Evolutionary conservation across 768 basidiomycete genomes (phyloP).

Genomic region (Tylopilus vinaceipallidus): DNA sequence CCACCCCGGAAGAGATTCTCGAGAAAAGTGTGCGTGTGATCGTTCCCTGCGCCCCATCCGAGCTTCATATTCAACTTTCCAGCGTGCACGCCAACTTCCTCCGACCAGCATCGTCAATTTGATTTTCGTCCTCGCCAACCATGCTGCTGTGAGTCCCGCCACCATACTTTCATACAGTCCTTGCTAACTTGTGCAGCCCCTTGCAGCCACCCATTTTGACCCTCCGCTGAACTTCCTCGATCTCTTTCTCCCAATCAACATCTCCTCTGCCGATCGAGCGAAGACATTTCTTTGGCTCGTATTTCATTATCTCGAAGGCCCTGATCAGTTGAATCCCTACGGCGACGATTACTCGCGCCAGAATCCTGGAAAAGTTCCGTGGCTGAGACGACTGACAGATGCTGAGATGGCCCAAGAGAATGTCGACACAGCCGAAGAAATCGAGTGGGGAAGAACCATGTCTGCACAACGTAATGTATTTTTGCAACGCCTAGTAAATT

Average conservation of each 20-base stretch:
- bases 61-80: slow-evolving; percentile 1
- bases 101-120: slow-evolving; percentile 86
- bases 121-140: slow-evolving; percentile 79
- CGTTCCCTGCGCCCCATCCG: not conserved
- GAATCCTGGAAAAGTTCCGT: slow-evolving; percentile 63
- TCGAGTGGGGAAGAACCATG: slow-evolving; percentile 78
- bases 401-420: slow-evolving; percentile 66
- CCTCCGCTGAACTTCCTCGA: slow-evolving; percentile 74
- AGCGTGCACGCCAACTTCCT: slow-evolving; percentile 63
- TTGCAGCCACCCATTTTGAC: slow-evolving; percentile 71
- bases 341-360: slow-evolving; percentile 59
- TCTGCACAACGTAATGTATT: slow-evolving; percentile 68
- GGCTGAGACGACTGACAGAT: slow-evolving; percentile 51
- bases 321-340: slow-evolving; percentile 68
- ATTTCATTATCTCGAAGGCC: slow-evolving; percentile 76
- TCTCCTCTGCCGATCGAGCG: slow-evolving; percentile 73
- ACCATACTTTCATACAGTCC: slow-evolving; percentile 2
- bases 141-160: slow-evolving; percentile 59
- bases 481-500: slow-evolving; percentile 63
- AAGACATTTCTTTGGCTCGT: slow-evolving; percentile 81
- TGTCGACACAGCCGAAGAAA: slow-evolving; percentile 73
- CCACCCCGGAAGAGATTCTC: slow-evolving; percentile 73
- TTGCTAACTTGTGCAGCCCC: slow-evolving; percentile 40
- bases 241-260: slow-evolving; percentile 74
- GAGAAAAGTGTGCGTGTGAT: slow-evolving; percentile 53